These are phyloP conservation scores for Cryptococcus wingfieldii DNA, from an alignment of 1,284 basidiomycete genomes.

Conservation along the genomic window DNA sequence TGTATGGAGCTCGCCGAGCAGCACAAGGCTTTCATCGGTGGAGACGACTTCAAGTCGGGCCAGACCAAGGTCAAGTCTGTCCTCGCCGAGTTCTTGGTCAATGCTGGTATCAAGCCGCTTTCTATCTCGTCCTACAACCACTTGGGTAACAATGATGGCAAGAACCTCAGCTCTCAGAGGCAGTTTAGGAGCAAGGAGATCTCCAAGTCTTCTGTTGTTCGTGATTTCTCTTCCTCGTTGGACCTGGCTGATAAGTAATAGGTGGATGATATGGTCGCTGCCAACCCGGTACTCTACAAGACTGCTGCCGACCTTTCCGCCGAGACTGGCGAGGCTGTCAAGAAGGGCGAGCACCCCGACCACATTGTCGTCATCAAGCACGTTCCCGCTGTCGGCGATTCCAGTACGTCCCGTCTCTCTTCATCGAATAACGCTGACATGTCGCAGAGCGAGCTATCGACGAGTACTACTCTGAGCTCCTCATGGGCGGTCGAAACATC, in stretches of 20 bases:
- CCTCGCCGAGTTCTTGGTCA: constrained; percentile 95
- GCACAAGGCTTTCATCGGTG: constrained; percentile 87
- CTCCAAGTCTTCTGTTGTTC: constrained; percentile 83
- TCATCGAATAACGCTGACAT: neutral
- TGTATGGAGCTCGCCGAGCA: constrained; percentile 88
- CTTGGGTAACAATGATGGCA: constrained; percentile 96
- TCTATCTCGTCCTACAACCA: constrained; percentile 98
- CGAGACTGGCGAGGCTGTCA: constrained; percentile 56
- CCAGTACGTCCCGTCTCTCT: constrained; percentile 51
- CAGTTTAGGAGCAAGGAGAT: constrained; percentile 99
- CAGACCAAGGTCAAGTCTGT: constrained; percentile 94
- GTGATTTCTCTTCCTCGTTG: neutral
- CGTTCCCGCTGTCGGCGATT: constrained; percentile 79
- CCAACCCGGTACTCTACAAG: constrained; percentile 87
- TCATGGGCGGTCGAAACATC: constrained; percentile 56
- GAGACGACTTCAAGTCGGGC: constrained; percentile 95
- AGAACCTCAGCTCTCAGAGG: constrained; percentile 82
- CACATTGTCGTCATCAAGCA: constrained; percentile 97
- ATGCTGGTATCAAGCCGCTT: constrained; percentile 97
- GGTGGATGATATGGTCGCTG: constrained; percentile 91
- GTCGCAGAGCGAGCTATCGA: constrained; percentile 72
- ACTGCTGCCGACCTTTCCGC: constrained; percentile 40
- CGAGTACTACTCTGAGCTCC: constrained; percentile 91
- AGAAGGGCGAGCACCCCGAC: constrained; percentile 74
- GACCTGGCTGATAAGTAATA: neutral